Evolutionary conservation across 805 yeast genomes (phyloP), one percentile per base, ranked within the genome.

Genomic region (Pichia kluyveri): DNA sequence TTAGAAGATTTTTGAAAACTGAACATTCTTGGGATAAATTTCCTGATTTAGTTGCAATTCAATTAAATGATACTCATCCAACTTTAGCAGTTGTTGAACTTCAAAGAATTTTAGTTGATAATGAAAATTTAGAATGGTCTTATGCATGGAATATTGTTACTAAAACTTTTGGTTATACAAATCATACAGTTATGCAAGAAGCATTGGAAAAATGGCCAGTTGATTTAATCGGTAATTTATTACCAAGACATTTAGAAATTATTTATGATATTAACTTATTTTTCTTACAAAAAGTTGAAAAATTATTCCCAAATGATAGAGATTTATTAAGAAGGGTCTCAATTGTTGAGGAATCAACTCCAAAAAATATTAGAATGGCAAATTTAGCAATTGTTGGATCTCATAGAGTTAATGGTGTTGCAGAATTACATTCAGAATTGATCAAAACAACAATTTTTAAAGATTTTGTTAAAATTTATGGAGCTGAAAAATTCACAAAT

Each of bases 141-240:
- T 74, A 72, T 42, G 96, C 96, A 38, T 90, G 96, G 96, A 68
- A 68, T 27, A 82, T 90, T 62, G 95, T 86, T 45, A 79, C 83
- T 28, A 65, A 67, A 46, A 87, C 93, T 5, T 87, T 89, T 65
- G 93, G 93, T 49, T 90, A 90, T 73, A 89, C 97, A 8, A 89
- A 89, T 67, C 97, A 89, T 66, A 89, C 97, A 1, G 97, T 89
- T 41, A 83, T 89, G 87, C 82, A 82, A 52, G 97, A 89, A 72
- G 97, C 96, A 23, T 74, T 90, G 53, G 97, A 89, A 71, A 90
- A 86, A 69, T 89, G 97, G 97, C 95, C 96, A 9, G 82, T 90
- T 50, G 84, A 84, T 48, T 71, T 89, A 55, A 70, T 89, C 54
- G 86, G 84, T 42, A 81, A 76, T 58, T 68, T 89, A 63, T 76